Evolutionary conservation across 257 asterid genomes (phyloP), one percentile per base, ranked within the genome.

Genomic region (Nicotiana otophora): DNA sequence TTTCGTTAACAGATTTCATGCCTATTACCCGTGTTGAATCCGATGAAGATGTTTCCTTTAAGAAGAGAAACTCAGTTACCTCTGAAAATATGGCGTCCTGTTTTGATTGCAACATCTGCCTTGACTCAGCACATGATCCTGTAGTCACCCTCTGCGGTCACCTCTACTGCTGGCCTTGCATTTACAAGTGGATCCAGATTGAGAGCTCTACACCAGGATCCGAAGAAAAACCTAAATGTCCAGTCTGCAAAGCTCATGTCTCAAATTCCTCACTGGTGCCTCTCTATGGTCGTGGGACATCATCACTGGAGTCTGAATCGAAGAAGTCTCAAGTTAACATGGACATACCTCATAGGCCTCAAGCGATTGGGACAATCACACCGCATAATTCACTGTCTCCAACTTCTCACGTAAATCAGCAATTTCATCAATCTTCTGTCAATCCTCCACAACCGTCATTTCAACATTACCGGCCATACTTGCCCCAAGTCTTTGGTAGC

Each of bases 161-260:
- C 83, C 94, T 95, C 54, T 95, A 92, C 84, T 95, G 98, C 83
- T 95, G 98, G 98, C 93, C 97, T 9, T 95, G 98, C 92, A 93
- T 95, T 80, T 95, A 92, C 89, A 90, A 91, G 86, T 95, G 98
- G 98, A 90, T 95, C 26, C 87, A 91, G 9, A 91, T 90, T 68
- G 93, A 88, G 81, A 92, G 88, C 87, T 85, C 93, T 23, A 85
- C 92, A 0, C 65, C 88, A 1, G 93, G 86, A 74, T 82, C 97
- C 7, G 89, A 84, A 0, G 91, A 90, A 79, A 91, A 36, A 12
- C 91, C 98, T 61, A 87, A 84, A 65, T 95, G 98, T 79, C 98
- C 98, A 1, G 92, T 93, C 65, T 95, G 98, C 82, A 95, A 95
- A 82, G 87, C 96, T 23, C 61, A 61, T 85, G 89, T 95, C 82